phyloP scores from a whole-genome alignment of 106 monocot genomes.

The Allium sativum region DNA sequence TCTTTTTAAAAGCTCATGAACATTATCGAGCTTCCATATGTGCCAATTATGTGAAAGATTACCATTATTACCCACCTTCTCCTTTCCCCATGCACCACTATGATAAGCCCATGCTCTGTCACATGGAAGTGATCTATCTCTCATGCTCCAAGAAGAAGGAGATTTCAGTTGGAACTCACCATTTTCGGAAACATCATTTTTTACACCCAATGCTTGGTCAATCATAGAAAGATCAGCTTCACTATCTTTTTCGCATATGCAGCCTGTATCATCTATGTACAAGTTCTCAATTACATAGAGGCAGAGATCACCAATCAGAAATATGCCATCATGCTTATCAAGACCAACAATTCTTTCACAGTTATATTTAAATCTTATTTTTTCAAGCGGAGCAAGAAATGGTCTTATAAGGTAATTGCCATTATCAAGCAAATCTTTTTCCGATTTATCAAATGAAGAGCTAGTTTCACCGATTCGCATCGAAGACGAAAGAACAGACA shows the following conservation, averaged over 20 bases:
- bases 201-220: constrained; percentile 96
- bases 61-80: constrained; percentile 62
- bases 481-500: constrained; percentile 57
- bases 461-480: constrained; percentile 38
- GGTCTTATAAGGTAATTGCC: constrained; percentile 96
- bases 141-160: constrained; percentile 50
- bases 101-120: constrained; percentile 99
- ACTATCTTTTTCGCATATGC: constrained; percentile 86
- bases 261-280: constrained; percentile 86
- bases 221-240: constrained; percentile 90
- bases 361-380: constrained; percentile 85
- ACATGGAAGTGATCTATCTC: constrained; percentile 47
- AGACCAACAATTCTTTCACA: constrained; percentile 97
- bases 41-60: constrained; percentile 94
- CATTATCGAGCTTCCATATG: constrained; percentile 98
- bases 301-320: constrained; percentile 83
- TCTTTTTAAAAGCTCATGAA: constrained; percentile 93
- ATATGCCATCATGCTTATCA: constrained; percentile 99
- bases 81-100: constrained; percentile 99
- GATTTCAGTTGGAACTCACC: constrained; percentile 67
- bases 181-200: constrained; percentile 64
- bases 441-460: constrained; percentile 50
- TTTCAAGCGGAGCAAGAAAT: constrained; percentile 80
- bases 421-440: constrained; percentile 87
- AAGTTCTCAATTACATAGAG: constrained; percentile 97